Base-by-base conservation (phyloP, 1,284 basidiomycete genomes). In the Cystobasidium sp. region DNA sequence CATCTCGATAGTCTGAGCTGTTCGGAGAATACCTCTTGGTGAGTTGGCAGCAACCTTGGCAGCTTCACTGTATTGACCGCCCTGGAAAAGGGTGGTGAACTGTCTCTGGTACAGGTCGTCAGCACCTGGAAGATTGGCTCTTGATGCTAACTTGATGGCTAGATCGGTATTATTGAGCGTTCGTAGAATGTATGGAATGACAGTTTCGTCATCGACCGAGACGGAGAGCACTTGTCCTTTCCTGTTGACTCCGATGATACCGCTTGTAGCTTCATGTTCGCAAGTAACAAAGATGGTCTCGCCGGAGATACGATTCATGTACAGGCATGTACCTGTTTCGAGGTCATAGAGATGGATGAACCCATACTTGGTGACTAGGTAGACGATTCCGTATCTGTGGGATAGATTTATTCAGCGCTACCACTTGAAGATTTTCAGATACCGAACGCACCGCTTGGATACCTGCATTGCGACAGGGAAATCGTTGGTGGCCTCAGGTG, bases 381-480 rank as follows among this genome's bases (percentile, higher is more conserved):
- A 99, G 80, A 97, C 87, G 83, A 99, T 94, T 62, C 96, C 96
- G 84, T 98, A 96, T 81, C 94, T 66, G 39, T 14, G 39, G 5
- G 7, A 14, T 18, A 56, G 31, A 56, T 14, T 16, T 8, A 37
- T 12, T 61, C 12, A 41, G 39, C 51, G 16, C 64, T 37, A 22
- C 44, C 44, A 44, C 20, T 49, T 63, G 1, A 14, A 8, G 7
- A 16, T 41, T 20, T 24, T 22, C 39, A 31, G 16, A 16, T 24
- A 6, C 5, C 20, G n/a, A 55, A 37, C 64, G 5, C 43, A 66
- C 64, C 64, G 93, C 84, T 91, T 90, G 68, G 96, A 99, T 58
- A 98, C 93, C 83, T 99, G 97, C 93, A 99, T 98, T 41, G 96
- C 93, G 52, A 99, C 97, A n/a, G 97, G 97, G 87, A 99, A 99